Evolutionary conservation across 768 basidiomycete genomes (phyloP), one percentile per base, ranked within the genome.

Genomic region (Crassisporium funariophilum): DNA sequence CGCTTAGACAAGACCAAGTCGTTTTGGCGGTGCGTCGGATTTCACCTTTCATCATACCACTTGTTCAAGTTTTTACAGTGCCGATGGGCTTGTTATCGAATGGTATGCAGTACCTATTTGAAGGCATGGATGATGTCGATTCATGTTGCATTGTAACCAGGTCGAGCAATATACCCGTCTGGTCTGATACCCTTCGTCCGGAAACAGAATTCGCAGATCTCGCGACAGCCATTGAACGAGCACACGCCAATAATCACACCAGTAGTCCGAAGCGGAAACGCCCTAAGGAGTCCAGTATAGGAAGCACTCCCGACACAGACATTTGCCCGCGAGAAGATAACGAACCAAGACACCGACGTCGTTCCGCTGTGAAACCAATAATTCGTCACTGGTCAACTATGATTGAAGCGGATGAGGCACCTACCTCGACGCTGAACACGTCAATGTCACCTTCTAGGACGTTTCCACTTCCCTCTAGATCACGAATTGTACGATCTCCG

Each of bases 81-180:
- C 68, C 17, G 69, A 68, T 29, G 66, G 66, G 2, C 59, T 71
- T 35, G 65, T 66, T 0, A 66, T 71, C 17, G 69, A 71, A 54
- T 71, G 69, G 63, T 62, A 52, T 17, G 49, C 34, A 5, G 9
- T 20, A n/a, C n/a, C n/a, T n/a, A n/a, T 16, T 25, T 11, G 12
- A n/a, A 39, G 13, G 0, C 24, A 29, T 27, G 46, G 3, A 41
- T 23, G 9, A 11, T 2, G 33, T 9, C 22, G 24, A 34, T 15
- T 21, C 19, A 35, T 27, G 4, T 13, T 31, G 15, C 20, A 5
- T 33, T 15, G 1, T 36, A 33, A 27, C 10, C 27, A 64, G 62
- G 69, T 52, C 41, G 38, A 68, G 64, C 34, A 8, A 54, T 8
- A 50, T 60, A 1, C 65, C 67, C 1, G 65, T 70, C 4, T 70